These are phyloP conservation scores for Ceratobasidium sp. DNA, from an alignment of 1,284 basidiomycete species.

Conservation along the genomic window DNA sequence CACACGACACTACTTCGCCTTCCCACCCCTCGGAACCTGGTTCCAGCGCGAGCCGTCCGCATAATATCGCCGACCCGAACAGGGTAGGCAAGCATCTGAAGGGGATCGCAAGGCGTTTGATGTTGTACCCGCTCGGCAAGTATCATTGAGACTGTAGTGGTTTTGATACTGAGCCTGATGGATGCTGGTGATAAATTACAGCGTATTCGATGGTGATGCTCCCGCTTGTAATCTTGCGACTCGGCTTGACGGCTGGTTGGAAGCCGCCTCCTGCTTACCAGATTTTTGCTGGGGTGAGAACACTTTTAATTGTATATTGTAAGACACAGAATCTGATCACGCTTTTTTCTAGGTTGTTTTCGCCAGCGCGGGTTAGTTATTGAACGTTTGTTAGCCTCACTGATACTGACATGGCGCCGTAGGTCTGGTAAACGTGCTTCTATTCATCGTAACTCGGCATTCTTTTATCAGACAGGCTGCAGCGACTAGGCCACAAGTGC, in stretches of 20 bases:
- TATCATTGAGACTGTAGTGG: neutral
- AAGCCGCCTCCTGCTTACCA: neutral
- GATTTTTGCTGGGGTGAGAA: slow-evolving; percentile 29
- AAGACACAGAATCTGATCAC: neutral
- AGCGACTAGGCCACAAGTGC: slow-evolving; percentile 7
- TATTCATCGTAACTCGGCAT: slow-evolving; percentile 37
- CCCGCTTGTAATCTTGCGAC: slow-evolving; percentile 18
- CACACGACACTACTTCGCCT: neutral
- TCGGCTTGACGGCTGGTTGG: slow-evolving; percentile 34
- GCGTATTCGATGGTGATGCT: slow-evolving; percentile 33
- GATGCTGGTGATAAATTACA: neutral
- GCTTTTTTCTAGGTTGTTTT: neutral
- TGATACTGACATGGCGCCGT: neutral
- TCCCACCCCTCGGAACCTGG: slow-evolving; percentile 8
- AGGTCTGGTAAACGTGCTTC: slow-evolving; percentile 32
- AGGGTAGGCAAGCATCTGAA: slow-evolving; percentile 34
- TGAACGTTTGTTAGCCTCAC: too few relatives aligned
- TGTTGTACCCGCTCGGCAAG: slow-evolving; percentile 34
- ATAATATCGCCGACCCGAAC: slow-evolving; percentile 12
- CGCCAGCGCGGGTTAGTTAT: slow-evolving; percentile 22
- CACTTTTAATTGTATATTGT: too few relatives aligned
- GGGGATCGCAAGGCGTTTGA: slow-evolving; percentile 16
- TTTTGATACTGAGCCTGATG: neutral
- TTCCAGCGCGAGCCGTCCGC: slow-evolving; percentile 1
- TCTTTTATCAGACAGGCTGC: slow-evolving; percentile 30